Conservation (phyloP, 352 stramenopile species). For the Pythium folliculosum region DNA sequence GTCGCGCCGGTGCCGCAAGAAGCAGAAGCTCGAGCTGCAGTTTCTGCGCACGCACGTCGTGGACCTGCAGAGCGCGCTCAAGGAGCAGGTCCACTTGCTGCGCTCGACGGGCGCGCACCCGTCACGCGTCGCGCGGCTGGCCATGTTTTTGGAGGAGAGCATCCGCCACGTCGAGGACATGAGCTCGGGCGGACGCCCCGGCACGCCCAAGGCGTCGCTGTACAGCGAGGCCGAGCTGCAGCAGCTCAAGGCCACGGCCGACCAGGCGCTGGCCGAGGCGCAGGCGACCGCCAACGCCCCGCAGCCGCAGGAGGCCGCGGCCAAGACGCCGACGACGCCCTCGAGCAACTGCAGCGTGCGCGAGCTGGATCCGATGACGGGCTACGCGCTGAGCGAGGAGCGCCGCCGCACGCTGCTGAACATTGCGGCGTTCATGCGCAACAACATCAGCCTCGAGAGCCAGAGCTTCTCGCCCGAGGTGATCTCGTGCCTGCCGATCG, state of each 20-base stretch:
- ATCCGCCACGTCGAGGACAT: slow-evolving; percentile 79
- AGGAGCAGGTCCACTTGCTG: slow-evolving; percentile 65
- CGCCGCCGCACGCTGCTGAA: slow-evolving; percentile 67
- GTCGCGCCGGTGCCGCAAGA: slow-evolving; percentile 79
- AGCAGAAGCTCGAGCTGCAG: slow-evolving; percentile 87
- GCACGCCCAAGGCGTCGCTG: slow-evolving; percentile 29
- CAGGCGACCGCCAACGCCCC: slow-evolving; percentile 39
- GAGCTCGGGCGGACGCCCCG: slow-evolving; percentile 52
- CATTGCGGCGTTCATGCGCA: slow-evolving; percentile 73
- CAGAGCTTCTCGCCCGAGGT: slow-evolving; percentile 82
- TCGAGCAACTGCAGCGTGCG: slow-evolving; percentile 25
- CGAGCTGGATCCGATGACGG: slow-evolving; percentile 35
- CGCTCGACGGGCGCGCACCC: slow-evolving; percentile 42
- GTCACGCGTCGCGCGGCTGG: slow-evolving; percentile 44
- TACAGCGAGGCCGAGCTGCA: slow-evolving; percentile 30
- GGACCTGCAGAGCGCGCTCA: slow-evolving; percentile 70
- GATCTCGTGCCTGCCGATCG: slow-evolving; percentile 84
- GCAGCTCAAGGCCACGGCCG: slow-evolving; percentile 28
- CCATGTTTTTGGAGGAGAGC: slow-evolving; percentile 69
- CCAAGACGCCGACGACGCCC: slow-evolving; percentile 30
- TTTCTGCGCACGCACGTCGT: slow-evolving; percentile 83
- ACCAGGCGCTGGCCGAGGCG: slow-evolving; percentile 33
- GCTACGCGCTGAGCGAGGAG: slow-evolving; percentile 63
- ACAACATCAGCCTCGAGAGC: slow-evolving; percentile 84
- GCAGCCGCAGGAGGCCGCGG: slow-evolving; percentile 30